Evolutionary conservation across 768 basidiomycete species (phyloP).

Genomic region (Russula compacta): DNA sequence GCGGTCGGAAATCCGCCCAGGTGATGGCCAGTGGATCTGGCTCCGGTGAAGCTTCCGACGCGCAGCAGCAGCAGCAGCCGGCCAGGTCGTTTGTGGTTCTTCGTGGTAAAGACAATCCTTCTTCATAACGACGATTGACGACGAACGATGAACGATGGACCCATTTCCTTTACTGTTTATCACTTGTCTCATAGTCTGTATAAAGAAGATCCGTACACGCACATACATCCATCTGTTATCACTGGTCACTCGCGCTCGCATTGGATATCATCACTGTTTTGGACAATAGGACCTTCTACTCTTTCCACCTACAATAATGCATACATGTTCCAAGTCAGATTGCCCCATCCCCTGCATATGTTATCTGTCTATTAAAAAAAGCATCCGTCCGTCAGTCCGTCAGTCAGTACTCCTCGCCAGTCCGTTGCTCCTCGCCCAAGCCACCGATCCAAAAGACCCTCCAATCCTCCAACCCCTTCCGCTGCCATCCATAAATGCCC

Average conservation of each 20-base stretch:
- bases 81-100: slow-evolving; percentile 53
- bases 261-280: neutral
- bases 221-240: neutral
- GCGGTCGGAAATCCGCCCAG: slow-evolving; percentile 19
- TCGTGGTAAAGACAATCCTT: slow-evolving; percentile 36
- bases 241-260: slow-evolving; percentile 1
- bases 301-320: neutral
- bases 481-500: slow-evolving; percentile 73
- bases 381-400: slow-evolving; percentile 7
- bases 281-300: neutral
- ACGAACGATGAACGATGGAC: neutral
- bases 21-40: neutral
- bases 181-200: neutral
- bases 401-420: slow-evolving; percentile 25
- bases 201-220: neutral
- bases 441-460: slow-evolving; percentile 80
- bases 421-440: slow-evolving; percentile 27
- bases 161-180: neutral
- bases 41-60: neutral
- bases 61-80: neutral
- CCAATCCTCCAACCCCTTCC: slow-evolving; percentile 67
- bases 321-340: neutral
- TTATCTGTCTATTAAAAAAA: slow-evolving; percentile 13
- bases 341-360: neutral
- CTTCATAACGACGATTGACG: neutral